A percentile compares a stretch with the other conserved stretches of the same genome.
Conservation (phyloP, 2,329 filamentous ascomycete genomes). For the Neoscytalidium dimidiatum region DNA sequence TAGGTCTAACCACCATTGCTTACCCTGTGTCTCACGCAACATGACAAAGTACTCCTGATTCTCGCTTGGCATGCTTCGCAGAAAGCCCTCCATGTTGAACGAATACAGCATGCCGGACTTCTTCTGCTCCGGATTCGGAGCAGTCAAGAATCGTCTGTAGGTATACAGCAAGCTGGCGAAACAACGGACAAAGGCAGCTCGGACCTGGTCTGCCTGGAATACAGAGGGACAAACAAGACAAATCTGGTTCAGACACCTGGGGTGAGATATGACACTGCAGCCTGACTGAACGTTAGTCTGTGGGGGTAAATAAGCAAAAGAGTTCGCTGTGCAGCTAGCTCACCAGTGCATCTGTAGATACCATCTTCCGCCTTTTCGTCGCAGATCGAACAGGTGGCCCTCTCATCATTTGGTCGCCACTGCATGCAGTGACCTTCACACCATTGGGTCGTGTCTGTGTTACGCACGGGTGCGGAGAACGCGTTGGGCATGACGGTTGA, state of each 20-base stretch:
- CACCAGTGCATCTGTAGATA: conserved; percentile 69
- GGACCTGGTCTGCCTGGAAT: conserved; percentile 67
- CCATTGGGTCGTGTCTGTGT: conserved; percentile 80
- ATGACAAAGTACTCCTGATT: conserved; percentile 65
- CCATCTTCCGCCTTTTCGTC: conserved; percentile 75
- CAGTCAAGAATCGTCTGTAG: conserved; percentile 64
- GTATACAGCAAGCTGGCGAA: conserved; percentile 71
- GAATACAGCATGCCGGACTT: conserved; percentile 63
- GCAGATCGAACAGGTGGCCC: conserved; percentile 69
- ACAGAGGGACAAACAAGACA: conserved; percentile 67
- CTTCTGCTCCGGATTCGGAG: conserved; percentile 61
- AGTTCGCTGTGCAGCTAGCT: conserved; percentile 31
- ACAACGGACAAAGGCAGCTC: conserved; percentile 68
- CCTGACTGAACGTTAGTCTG: conserved; percentile 37
- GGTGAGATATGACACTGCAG: conserved; percentile 60
- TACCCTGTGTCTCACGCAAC: conserved; percentile 65
- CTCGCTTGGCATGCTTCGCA: conserved; percentile 64
- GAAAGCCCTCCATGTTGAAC: conserved; percentile 68
- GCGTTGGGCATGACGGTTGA: conserved; percentile 86
- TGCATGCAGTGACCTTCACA: conserved; percentile 82
- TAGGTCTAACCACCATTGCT: not conserved
- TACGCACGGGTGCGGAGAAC: conserved; percentile 74
- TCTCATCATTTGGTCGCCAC: conserved; percentile 61
- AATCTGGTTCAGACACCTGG: conserved; percentile 60
- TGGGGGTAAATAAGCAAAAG: not conserved